Conservation (phyloP, 345 rosid species). For the Euphorbia peplus region DNA sequence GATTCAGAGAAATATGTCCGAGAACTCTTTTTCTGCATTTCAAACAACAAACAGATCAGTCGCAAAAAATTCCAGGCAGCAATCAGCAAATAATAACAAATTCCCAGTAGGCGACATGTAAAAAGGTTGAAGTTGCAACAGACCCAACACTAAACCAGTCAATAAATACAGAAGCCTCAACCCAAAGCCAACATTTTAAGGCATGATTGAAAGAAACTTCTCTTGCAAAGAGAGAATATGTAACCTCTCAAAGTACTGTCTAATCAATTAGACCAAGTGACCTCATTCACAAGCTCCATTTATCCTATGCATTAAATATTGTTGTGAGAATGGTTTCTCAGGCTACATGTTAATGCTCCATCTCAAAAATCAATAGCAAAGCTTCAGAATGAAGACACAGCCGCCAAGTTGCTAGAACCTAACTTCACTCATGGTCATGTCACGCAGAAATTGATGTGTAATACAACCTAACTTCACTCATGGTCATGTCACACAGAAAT, state of each 20-base stretch:
- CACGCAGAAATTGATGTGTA: neutral
- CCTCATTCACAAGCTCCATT: neutral
- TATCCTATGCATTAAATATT: neutral
- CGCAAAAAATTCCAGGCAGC: neutral
- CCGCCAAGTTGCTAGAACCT: neutral
- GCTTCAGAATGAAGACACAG: neutral
- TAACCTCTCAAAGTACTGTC: neutral
- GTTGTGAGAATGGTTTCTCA: neutral
- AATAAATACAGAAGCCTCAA: neutral
- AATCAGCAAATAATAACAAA: neutral
- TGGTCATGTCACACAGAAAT: neutral
- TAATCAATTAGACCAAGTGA: neutral
- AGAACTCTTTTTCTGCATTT: slow-evolving; percentile 53
- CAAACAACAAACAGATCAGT: slow-evolving; percentile 8
- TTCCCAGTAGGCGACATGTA: neutral
- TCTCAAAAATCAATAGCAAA: neutral
- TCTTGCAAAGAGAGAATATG: neutral
- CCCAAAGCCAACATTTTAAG: neutral
- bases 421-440: neutral
- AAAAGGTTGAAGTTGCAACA: neutral
- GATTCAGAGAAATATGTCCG: slow-evolving; percentile 55
- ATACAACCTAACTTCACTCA: neutral
- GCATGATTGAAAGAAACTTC: neutral
- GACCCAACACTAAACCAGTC: neutral
- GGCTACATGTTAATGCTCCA: neutral